Conservation (phyloP, 116 monocot genomes). For the Phalaenopsis hybrid region DNA sequence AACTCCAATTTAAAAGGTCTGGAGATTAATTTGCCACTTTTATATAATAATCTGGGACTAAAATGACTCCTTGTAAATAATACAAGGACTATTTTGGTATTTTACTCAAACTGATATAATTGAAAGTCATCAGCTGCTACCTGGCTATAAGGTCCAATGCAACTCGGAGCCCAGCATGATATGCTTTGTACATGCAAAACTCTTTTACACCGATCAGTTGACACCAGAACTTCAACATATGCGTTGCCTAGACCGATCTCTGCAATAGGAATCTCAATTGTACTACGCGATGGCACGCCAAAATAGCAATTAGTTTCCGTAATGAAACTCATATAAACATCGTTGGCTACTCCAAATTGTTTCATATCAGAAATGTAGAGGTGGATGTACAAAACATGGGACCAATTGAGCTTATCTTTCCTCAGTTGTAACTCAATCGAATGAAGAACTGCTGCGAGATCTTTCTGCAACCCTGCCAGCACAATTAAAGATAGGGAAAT, state of each 20-base stretch:
- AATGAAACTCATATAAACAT: slow-evolving; percentile 78
- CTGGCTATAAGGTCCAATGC: slow-evolving; percentile 97
- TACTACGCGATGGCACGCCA: slow-evolving; percentile 91
- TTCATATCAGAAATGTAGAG: slow-evolving; percentile 88
- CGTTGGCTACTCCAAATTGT: slow-evolving; percentile 67
- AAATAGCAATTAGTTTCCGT: slow-evolving; percentile 62
- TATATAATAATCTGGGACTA: too few relatives aligned
- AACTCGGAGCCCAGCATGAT: slow-evolving; percentile 97
- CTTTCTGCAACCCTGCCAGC: slow-evolving; percentile 46
- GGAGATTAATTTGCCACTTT: too few relatives aligned
- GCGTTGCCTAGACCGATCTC: slow-evolving; percentile 65
- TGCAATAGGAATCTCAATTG: too few relatives aligned
- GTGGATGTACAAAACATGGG: slow-evolving; percentile 80
- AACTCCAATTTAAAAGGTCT: too few relatives aligned
- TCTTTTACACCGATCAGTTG: slow-evolving; percentile 53
- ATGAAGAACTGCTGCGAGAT: slow-evolving; percentile 41
- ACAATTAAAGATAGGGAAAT: not conserved
- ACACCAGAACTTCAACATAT: slow-evolving; percentile 70
- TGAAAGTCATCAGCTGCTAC: slow-evolving; percentile 12
- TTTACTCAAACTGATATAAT: not conserved
- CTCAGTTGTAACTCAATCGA: slow-evolving; percentile 50
- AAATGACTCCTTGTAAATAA: not conserved
- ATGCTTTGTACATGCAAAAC: slow-evolving; percentile 97
- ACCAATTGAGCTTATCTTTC: slow-evolving; percentile 62
- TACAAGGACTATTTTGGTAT: not conserved